phyloP scores from a whole-genome alignment of 495 filamentous ascomycete genomes.

The Hyaloscypha finlandica region DNA sequence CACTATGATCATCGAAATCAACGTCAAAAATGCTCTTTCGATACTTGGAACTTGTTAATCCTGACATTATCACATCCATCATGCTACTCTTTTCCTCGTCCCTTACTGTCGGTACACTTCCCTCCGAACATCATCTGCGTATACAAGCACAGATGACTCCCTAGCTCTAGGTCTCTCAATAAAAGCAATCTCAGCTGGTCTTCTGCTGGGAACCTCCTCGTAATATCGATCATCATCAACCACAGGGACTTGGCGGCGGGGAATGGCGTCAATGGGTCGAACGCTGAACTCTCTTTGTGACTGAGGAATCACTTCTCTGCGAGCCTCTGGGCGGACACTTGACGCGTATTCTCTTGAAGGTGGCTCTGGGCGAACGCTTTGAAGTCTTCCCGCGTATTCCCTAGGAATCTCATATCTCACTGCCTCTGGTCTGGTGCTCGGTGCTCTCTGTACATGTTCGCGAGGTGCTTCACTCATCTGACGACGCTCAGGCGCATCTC shows the following conservation, averaged over 20 bases:
- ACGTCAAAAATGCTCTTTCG: neutral
- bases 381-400: constrained; percentile 37
- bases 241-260: constrained; percentile 13
- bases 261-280: constrained; percentile 31
- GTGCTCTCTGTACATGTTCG: constrained; percentile 36
- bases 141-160: constrained; percentile 40
- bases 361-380: constrained; percentile 45
- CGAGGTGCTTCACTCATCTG: constrained; percentile 45
- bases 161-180: constrained; percentile 43
- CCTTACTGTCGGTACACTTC: constrained; percentile 30
- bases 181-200: constrained; percentile 48
- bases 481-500: constrained; percentile 37
- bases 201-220: constrained; percentile 35
- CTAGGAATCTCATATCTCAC: constrained; percentile 59
- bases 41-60: neutral
- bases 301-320: constrained; percentile 40
- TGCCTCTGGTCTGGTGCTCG: constrained; percentile 45
- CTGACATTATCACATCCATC: neutral
- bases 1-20: neutral
- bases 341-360: constrained; percentile 44
- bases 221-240: constrained; percentile 41
- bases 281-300: constrained; percentile 47
- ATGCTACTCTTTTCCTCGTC: neutral
- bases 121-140: constrained; percentile 39
- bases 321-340: constrained; percentile 41